Evolutionary conservation across 2,329 filamentous ascomycete genomes (phyloP).

Genomic region (Aureobasidium subglaciale): DNA sequence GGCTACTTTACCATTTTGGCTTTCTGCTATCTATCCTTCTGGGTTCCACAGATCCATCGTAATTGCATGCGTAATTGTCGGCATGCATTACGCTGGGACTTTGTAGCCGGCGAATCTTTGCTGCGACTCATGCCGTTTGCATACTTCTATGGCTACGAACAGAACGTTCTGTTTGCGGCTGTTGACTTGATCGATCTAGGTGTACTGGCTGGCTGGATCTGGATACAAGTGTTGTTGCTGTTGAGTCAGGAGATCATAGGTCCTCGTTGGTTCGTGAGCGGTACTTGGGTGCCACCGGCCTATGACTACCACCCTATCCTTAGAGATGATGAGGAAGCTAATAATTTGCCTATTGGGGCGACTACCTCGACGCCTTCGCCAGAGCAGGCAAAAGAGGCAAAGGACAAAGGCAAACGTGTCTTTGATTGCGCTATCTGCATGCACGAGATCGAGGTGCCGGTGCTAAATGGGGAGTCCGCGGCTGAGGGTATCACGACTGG

Average conservation of each 20-base stretch:
- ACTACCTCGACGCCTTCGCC: neutral
- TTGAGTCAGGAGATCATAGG: conserved; percentile 77
- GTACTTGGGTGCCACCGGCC: conserved; percentile 56
- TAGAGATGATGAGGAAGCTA: conserved; percentile 74
- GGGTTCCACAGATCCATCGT: conserved; percentile 84
- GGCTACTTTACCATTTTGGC: conserved; percentile 56
- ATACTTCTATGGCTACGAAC: conserved; percentile 73
- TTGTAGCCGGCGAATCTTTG: conserved; percentile 74
- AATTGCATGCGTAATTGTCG: conserved; percentile 89
- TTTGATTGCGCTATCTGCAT: conserved; percentile 96
- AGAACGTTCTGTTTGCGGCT: conserved; percentile 75
- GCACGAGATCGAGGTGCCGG: conserved; percentile 81
- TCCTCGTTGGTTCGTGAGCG: conserved; percentile 75
- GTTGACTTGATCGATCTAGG: conserved; percentile 60
- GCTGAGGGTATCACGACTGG: conserved; percentile 17
- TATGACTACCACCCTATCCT: conserved; percentile 96
- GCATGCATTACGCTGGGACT: conserved; percentile 84
- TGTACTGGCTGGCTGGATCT: conserved; percentile 68
- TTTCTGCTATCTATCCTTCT: conserved; percentile 79
- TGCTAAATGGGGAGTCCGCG: conserved; percentile 49
- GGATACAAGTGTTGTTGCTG: conserved; percentile 76
- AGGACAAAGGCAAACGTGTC: conserved; percentile 49
- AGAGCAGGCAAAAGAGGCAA: conserved; percentile 30
- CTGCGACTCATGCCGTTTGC: conserved; percentile 72
- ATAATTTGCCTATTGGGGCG: conserved; percentile 65